Evolutionary conservation across 2,329 filamentous ascomycete genomes (phyloP).

Genomic region (Aspergillus pseudoterreus): DNA sequence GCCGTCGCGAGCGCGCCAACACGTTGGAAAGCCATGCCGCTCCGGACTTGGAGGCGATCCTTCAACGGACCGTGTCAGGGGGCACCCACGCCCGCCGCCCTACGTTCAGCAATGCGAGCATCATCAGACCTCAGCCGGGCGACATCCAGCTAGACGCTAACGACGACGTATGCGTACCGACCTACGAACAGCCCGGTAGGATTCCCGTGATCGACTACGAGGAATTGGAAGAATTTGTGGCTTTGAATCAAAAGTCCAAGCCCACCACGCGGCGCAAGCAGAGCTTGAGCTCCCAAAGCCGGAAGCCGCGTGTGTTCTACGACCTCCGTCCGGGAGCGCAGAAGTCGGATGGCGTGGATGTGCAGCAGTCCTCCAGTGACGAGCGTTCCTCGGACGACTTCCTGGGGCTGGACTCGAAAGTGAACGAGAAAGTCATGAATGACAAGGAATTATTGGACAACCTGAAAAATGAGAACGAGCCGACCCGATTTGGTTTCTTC

Average conservation of each 20-base stretch:
- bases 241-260: slow-evolving; percentile 53
- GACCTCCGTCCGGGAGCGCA: slow-evolving; percentile 52
- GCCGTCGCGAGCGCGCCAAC: slow-evolving; percentile 72
- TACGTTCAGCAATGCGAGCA: slow-evolving; percentile 57
- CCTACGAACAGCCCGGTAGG: slow-evolving; percentile 71
- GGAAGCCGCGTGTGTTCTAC: slow-evolving; percentile 55
- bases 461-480: slow-evolving; percentile 51
- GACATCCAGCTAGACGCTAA: slow-evolving; percentile 32
- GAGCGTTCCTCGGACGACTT: slow-evolving; percentile 27
- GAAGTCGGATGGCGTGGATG: slow-evolving; percentile 32
- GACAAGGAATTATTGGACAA: slow-evolving; percentile 32
- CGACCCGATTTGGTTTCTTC: slow-evolving; percentile 92
- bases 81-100: slow-evolving; percentile 60
- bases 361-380: slow-evolving; percentile 29
- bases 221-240: slow-evolving; percentile 87
- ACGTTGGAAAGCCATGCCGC: slow-evolving; percentile 60
- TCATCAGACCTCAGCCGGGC: slow-evolving; percentile 48
- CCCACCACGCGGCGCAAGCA: slow-evolving; percentile 35
- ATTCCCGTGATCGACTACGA: slow-evolving; percentile 87
- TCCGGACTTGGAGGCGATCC: slow-evolving; percentile 54
- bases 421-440: slow-evolving; percentile 34
- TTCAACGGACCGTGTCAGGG: slow-evolving; percentile 69
- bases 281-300: slow-evolving; percentile 49
- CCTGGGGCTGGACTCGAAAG: slow-evolving; percentile 21
- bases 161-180: slow-evolving; percentile 80